These are phyloP conservation scores for Penicillium lividum DNA, from an alignment of 495 filamentous ascomycete genomes.

Conservation along the genomic window DNA sequence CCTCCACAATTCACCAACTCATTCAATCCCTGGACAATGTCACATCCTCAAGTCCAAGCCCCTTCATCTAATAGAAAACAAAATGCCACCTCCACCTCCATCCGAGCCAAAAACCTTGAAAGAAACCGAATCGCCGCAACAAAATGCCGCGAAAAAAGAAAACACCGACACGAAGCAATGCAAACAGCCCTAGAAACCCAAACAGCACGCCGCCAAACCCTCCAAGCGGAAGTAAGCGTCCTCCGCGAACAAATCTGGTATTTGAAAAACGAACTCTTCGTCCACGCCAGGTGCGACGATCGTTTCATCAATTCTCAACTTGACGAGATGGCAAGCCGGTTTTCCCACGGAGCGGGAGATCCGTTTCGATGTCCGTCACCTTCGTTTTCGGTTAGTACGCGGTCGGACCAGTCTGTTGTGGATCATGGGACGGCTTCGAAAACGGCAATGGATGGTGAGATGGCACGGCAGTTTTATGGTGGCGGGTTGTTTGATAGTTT, in stretches of 20 bases:
- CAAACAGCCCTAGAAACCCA: neutral
- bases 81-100: neutral
- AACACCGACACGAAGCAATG: constrained; percentile 4
- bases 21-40: neutral
- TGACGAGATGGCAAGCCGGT: neutral
- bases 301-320: constrained; percentile 5
- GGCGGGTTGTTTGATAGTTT: neutral
- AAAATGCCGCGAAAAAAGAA: constrained; percentile 11
- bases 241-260: constrained; percentile 8
- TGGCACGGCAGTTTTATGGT: neutral
- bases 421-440: neutral
- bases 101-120: constrained; percentile 2
- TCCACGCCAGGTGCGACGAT: constrained; percentile 10
- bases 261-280: constrained; percentile 11
- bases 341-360: neutral
- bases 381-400: constrained; percentile 7
- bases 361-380: constrained; percentile 3
- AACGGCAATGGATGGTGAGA: neutral
- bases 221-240: constrained; percentile 1
- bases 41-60: neutral
- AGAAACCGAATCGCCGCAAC: constrained; percentile 11
- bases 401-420: constrained; percentile 4
- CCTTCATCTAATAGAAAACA: too few relatives aligned
- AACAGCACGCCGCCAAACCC: neutral
- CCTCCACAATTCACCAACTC: neutral